Conservation (phyloP, 495 filamentous ascomycete genomes). For the Talaromyces nanjingensis region DNA sequence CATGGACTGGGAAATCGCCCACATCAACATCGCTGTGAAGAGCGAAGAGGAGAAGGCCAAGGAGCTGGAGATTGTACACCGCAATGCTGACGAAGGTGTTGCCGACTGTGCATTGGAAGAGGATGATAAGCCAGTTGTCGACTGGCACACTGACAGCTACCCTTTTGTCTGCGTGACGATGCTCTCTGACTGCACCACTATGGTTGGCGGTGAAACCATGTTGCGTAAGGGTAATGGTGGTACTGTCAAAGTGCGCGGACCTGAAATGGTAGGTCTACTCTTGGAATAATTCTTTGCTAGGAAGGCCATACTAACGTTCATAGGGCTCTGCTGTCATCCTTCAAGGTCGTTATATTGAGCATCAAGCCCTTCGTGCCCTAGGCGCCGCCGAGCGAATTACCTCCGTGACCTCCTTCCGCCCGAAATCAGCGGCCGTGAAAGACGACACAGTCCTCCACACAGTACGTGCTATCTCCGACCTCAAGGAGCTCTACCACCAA, state of each 20-base stretch:
- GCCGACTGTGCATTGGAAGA: constrained; percentile 50
- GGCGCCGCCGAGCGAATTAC: constrained; percentile 62
- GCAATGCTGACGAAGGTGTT: constrained; percentile 39
- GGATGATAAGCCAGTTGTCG: constrained; percentile 59
- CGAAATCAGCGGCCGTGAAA: constrained; percentile 46
- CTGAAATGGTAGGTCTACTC: constrained; percentile 48
- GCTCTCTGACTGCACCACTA: constrained; percentile 63
- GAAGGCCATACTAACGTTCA: background rate
- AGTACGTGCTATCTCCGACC: constrained; percentile 57
- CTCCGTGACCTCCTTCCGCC: constrained; percentile 67
- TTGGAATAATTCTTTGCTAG: background rate
- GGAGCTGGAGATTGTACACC: constrained; percentile 34
- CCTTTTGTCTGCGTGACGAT: constrained; percentile 73
- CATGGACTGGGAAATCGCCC: constrained; percentile 68
- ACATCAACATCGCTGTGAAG: constrained; percentile 63
- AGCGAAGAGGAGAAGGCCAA: constrained; percentile 46
- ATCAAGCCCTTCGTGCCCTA: constrained; percentile 58
- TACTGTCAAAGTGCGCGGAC: constrained; percentile 61
- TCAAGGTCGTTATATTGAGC: constrained; percentile 66
- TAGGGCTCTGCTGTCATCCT: constrained; percentile 63
- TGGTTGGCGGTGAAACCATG: constrained; percentile 69
- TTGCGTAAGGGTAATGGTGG: constrained; percentile 54
- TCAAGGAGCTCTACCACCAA: constrained; percentile 63
- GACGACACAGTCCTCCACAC: constrained; percentile 64
- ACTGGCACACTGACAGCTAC: constrained; percentile 70